Base-by-base conservation (phyloP, 768 basidiomycete genomes). In the Mycena olivaceomarginata region DNA sequence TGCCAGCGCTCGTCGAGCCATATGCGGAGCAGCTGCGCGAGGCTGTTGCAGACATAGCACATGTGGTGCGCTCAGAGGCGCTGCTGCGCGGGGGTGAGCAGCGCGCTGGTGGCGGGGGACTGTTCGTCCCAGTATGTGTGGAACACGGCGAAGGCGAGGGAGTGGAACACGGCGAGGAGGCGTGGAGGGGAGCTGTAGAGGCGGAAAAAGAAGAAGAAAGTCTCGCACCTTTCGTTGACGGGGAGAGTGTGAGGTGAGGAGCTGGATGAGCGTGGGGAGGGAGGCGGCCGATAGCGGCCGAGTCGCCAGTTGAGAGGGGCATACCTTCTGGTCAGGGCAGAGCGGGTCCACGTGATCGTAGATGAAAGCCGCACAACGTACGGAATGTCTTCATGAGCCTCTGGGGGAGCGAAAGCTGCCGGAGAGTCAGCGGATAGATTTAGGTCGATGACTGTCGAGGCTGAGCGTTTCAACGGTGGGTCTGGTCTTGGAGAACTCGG, bases 131-230 rank as follows among this genome's bases (percentile, higher is more conserved):
- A 96, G 56, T 94, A 90, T 6, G 81, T 82, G 31, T 31, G 31
- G 3, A 31, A 31, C 31, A 31, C 31, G 31, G 31, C 31, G 31
- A 31, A 31, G 31, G 31, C 31, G 31, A 31, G 31, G 31, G 31
- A 1, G 3, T 91, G 77, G 11, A 87, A 80, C 37, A 79, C 82
- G 8, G 79, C 83, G 45, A 92, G 85, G 13, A 93, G 85, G 9
- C 88, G 86, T 18, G 59, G 39, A 0, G 95, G 89, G 0, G 88
- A 87, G 16, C 91, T 89, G 86, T 94, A 95, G 76, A 92, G 89
- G 39, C 94, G 92, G 85, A 95, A 96, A 66, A 90, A 92, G n/a
- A 92, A 84, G 84, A 95, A 93, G n/a, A 85, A 96, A 94, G 91
- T 83, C 75, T 89, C 83, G 75, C 85, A 80, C 84, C 94, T 82